These are phyloP conservation scores for Phytopythium ostracodes DNA, from an alignment of 352 stramenopile genomes.

Conservation along the genomic window DNA sequence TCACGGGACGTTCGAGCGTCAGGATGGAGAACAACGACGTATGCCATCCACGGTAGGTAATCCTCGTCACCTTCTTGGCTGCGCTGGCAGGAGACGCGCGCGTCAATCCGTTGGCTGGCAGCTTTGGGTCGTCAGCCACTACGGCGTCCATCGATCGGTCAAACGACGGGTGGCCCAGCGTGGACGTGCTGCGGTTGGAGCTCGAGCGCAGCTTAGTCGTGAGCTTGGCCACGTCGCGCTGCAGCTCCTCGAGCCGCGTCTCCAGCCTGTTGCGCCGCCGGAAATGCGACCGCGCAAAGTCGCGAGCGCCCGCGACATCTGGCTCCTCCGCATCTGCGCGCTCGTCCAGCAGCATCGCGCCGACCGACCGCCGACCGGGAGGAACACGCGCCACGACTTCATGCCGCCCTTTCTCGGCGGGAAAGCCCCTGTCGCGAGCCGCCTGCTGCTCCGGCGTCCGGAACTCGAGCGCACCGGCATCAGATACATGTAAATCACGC, in stretches of 20 bases:
- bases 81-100: not conserved
- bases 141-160: conserved; percentile 12
- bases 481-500: too few species aligned
- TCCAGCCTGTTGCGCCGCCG: conserved; percentile 57
- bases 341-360: not conserved
- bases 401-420: not conserved
- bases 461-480: not conserved
- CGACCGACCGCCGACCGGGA: not conserved
- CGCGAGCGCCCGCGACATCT: not conserved
- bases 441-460: conserved; percentile 1
- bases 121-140: not conserved
- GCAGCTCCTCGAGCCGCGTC: conserved; percentile 61
- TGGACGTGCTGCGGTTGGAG: conserved; percentile 27
- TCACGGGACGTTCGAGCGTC: too few species aligned
- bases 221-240: conserved; percentile 72
- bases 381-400: too few species aligned
- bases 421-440: not conserved
- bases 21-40: too few species aligned
- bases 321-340: not conserved
- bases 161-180: conserved; percentile 18
- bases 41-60: too few species aligned
- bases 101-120: not conserved
- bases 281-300: conserved; percentile 39
- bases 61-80: not conserved
- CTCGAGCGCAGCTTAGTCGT: conserved; percentile 52